A percentile compares a stretch with the other conserved stretches of the same genome.
Conservation (phyloP, 2,329 filamentous ascomycete species). For the Stagonosporopsis cucurbitacearum region DNA sequence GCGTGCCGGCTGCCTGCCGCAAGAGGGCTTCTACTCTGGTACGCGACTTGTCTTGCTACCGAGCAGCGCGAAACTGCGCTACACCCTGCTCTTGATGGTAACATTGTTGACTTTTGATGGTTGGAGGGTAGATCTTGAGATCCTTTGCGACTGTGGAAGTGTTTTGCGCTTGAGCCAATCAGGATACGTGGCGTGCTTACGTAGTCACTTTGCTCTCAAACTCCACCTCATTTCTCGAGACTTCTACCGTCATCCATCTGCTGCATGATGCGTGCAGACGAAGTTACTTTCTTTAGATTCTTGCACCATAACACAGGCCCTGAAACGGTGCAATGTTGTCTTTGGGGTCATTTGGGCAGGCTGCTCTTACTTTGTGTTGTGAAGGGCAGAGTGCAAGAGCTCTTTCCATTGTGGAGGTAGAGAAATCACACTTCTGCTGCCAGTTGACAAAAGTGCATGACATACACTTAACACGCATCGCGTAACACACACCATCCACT, state of each 20-base stretch:
- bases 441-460: neutral
- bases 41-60: neutral
- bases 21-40: neutral
- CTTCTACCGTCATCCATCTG: neutral
- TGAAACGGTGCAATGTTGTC: neutral
- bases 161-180: constrained; percentile 8
- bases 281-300: neutral
- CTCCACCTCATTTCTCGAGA: neutral
- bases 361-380: neutral
- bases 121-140: neutral
- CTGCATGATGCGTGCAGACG: neutral
- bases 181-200: constrained; percentile 6
- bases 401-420: neutral
- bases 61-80: neutral
- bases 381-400: neutral
- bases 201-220: neutral
- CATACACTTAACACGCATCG: neutral
- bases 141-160: neutral
- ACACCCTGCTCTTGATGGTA: neutral
- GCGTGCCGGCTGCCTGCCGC: neutral
- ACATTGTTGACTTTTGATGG: constrained; percentile 10
- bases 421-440: neutral
- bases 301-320: neutral
- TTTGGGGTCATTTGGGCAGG: neutral
- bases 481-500: neutral